phyloP scores from a whole-genome alignment of 176 grass and related monocot genomes.

The Puya raimondii region DNA sequence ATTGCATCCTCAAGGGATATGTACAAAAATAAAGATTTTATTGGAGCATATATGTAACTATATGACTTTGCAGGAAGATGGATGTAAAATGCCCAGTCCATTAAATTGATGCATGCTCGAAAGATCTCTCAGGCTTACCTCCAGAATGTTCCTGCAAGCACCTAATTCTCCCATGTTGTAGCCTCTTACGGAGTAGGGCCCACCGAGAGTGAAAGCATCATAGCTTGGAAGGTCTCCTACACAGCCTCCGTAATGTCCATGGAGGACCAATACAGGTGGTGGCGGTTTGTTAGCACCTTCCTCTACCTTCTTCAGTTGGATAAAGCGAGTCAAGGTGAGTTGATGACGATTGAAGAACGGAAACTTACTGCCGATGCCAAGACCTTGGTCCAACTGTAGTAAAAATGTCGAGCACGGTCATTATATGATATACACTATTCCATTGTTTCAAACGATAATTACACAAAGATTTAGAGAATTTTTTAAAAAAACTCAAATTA shows the following conservation, averaged over 20 bases:
- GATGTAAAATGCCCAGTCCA: no score
- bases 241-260: constrained; percentile 89
- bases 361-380: constrained; percentile 90
- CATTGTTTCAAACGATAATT: neutral
- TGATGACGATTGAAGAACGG: constrained; percentile 95
- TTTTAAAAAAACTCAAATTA: neutral
- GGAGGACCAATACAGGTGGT: constrained; percentile 81
- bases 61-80: no score
- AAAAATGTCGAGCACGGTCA: constrained; percentile 11
- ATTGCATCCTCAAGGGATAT: no score
- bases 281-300: constrained; percentile 64
- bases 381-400: constrained; percentile 87
- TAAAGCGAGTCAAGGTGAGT: constrained; percentile 72
- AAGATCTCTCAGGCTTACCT: constrained; percentile 36
- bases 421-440: constrained; percentile 9
- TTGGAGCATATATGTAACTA: no score
- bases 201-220: constrained; percentile 89
- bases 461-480: constrained; percentile 12
- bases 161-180: constrained; percentile 85
- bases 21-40: no score
- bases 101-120: no score
- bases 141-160: constrained; percentile 88
- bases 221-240: constrained; percentile 92
- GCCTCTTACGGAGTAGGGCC: constrained; percentile 87
- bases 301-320: constrained; percentile 74